Evolutionary conservation across 176 grass and related monocot genomes (phyloP).

Genomic region (Miscanthus lutarioriparius): DNA sequence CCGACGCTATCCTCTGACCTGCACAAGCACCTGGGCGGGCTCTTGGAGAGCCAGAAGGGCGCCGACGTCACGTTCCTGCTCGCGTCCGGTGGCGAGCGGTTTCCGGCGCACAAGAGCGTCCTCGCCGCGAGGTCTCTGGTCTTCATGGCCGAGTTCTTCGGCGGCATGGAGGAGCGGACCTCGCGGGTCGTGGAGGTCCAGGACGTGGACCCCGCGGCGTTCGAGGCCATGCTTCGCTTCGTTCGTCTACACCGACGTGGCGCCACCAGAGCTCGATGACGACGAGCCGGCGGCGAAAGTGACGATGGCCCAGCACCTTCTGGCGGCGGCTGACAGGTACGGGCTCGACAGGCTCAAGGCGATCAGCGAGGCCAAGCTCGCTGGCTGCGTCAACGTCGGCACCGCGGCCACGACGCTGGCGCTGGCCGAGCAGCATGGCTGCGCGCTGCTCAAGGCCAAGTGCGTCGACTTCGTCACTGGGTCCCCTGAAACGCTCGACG

Average conservation of each 20-base stretch:
- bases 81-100: no score
- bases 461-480: background rate
- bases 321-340: constrained; percentile 46
- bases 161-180: no score
- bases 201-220: background rate
- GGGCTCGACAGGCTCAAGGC: constrained; percentile 46
- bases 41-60: no score
- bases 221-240: constrained; percentile 41
- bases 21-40: no score
- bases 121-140: background rate
- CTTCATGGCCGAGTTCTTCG: no score
- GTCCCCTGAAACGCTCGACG: background rate
- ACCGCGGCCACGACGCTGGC: background rate
- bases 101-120: no score
- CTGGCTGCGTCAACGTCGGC: background rate
- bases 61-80: no score
- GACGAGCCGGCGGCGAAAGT: no score
- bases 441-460: background rate
- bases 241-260: constrained; percentile 49
- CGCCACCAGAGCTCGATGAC: background rate
- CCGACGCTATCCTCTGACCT: no score
- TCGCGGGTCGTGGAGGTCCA: background rate
- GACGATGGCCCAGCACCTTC: constrained; percentile 34
- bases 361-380: constrained; percentile 43
- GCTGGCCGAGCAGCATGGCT: background rate